These are phyloP conservation scores for Helicostylum pulchrum DNA, from an alignment of 192 early-diverging fungal species.

Conservation along the genomic window DNA sequence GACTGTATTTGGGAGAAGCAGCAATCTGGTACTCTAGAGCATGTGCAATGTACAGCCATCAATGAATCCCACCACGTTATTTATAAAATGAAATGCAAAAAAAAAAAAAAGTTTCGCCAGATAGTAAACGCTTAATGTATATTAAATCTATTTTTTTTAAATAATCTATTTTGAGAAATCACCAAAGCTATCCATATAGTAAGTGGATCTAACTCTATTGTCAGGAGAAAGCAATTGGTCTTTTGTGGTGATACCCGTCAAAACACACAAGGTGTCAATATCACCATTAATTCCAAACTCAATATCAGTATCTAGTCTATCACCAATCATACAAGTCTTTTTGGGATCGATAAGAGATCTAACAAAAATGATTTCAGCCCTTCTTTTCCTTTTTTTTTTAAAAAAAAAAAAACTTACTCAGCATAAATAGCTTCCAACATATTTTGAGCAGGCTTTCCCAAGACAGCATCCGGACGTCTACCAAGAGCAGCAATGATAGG, in stretches of 20 bases:
- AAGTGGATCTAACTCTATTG: slow-evolving; percentile 37
- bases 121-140: too few relatives aligned
- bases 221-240: not conserved
- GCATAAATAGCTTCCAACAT: slow-evolving; percentile 93
- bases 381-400: not conserved
- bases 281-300: slow-evolving; percentile 86
- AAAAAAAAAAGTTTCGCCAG: too few relatives aligned
- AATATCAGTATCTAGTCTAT: slow-evolving; percentile 95
- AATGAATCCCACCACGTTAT: too few relatives aligned
- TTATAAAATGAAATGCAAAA: too few relatives aligned
- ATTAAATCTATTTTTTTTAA: too few relatives aligned
- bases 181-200: slow-evolving; percentile 46
- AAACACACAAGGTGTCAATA: slow-evolving; percentile 83
- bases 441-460: slow-evolving; percentile 91
- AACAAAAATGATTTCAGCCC: not conserved
- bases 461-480: slow-evolving; percentile 69
- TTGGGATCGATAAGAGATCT: slow-evolving; percentile 69
- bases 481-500: slow-evolving; percentile 75
- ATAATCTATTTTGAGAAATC: slow-evolving; percentile 26
- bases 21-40: too few relatives aligned
- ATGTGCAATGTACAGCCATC: too few relatives aligned
- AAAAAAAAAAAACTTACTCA: slow-evolving; percentile 47
- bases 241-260: slow-evolving; percentile 64
- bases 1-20: too few relatives aligned
- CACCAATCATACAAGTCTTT: slow-evolving; percentile 95